phyloP scores from a whole-genome alignment of 169 alveolate species.

The Cystoisospora suis region DNA sequence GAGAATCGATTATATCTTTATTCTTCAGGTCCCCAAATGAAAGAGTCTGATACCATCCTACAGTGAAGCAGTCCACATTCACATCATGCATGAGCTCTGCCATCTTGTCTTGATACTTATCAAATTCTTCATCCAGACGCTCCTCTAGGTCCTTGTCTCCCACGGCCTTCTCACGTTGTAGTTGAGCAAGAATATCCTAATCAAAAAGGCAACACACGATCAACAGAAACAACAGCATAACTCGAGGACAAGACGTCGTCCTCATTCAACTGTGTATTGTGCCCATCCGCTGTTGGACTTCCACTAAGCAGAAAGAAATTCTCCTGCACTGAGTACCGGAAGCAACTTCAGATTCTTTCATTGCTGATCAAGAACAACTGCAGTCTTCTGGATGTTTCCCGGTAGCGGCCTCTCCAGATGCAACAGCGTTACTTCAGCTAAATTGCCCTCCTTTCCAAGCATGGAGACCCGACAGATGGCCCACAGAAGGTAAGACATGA shows the following conservation, averaged over 20 bases:
- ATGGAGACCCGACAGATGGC: too few species aligned
- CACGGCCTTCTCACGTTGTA: conserved; percentile 73
- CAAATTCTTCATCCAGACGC: conserved; percentile 81
- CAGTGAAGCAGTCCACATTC: conserved; percentile 85
- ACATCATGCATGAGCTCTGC: conserved; percentile 84
- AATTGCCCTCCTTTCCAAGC: too few species aligned
- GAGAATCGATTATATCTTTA: conserved; percentile 78
- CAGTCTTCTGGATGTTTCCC: too few species aligned
- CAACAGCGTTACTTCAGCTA: too few species aligned
- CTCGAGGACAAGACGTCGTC: neutral
- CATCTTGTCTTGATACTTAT: conserved; percentile 83
- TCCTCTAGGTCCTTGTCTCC: conserved; percentile 84
- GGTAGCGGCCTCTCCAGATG: too few species aligned
- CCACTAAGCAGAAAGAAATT: too few species aligned
- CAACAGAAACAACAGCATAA: neutral
- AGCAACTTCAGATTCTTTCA: too few species aligned
- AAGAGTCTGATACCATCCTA: conserved; percentile 87
- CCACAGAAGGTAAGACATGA: too few species aligned
- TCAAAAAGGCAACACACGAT: neutral
- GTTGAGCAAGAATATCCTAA: conserved; percentile 73
- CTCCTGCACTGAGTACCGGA: too few species aligned
- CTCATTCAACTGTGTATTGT: too few species aligned
- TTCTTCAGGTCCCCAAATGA: conserved; percentile 82
- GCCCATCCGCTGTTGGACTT: too few species aligned
- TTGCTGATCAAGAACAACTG: too few species aligned